Percentiles rank a stretch among this genome's conserved stretches.
Conservation (phyloP, 768 basidiomycete genomes). For the Tricholoma furcatifolium region DNA sequence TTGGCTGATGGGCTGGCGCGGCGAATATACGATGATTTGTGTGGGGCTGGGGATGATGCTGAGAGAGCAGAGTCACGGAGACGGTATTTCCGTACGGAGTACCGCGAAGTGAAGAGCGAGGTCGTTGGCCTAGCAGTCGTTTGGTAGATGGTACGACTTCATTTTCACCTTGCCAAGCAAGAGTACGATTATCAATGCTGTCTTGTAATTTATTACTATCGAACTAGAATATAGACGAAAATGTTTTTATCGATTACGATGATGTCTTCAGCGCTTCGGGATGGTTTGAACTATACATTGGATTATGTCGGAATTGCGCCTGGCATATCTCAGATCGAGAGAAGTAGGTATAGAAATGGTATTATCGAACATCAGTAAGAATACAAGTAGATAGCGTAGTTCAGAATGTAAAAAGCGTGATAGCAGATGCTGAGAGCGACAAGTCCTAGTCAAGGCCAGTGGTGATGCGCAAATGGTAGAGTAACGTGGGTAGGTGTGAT, state of each 20-base stretch:
- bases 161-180: not conserved
- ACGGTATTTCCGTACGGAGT: slow-evolving; percentile 70
- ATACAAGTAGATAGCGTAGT: slow-evolving; percentile 2
- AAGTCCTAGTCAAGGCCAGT: slow-evolving; percentile 1
- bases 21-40: slow-evolving; percentile 30
- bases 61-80: slow-evolving; percentile 41
- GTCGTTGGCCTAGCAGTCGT: slow-evolving; percentile 74
- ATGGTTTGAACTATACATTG: too few species aligned
- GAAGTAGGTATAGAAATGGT: not conserved
- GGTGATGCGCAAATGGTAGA: slow-evolving; percentile 3
- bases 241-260: too few species aligned
- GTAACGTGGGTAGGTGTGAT: slow-evolving; percentile 11
- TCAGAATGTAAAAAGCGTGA: slow-evolving; percentile 10
- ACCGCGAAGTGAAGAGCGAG: slow-evolving; percentile 84
- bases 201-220: not conserved
- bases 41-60: slow-evolving; percentile 30
- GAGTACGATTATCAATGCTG: not conserved
- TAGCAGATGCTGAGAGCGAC: slow-evolving; percentile 11
- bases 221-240: not conserved
- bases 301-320: too few species aligned
- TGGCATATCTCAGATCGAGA: too few species aligned
- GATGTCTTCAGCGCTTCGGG: not conserved
- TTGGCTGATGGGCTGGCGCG: slow-evolving; percentile 36
- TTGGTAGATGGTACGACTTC: slow-evolving; percentile 42
- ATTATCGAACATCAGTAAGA: not conserved